These are phyloP conservation scores for Setaria italica DNA, from an alignment of 202 grass and related monocot species.

Conservation along the genomic window DNA sequence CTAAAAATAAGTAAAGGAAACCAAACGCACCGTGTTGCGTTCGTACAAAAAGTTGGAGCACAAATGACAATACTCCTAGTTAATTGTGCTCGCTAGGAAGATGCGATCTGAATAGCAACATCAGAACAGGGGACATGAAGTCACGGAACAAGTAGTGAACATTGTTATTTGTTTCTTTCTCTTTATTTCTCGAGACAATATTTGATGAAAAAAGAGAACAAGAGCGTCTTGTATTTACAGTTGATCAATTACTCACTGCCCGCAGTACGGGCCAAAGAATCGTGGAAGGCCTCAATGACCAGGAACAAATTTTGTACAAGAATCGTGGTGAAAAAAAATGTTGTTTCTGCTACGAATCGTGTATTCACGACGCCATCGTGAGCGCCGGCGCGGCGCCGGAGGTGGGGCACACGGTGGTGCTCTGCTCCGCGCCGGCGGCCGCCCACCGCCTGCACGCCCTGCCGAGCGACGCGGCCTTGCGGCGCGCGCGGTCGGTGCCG, in stretches of 20 bases:
- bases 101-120: not conserved
- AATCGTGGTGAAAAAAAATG: not conserved
- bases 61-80: not conserved
- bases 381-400: slow-evolving; percentile 16
- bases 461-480: slow-evolving; percentile 86
- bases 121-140: not conserved
- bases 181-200: not conserved
- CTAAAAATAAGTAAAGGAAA: no score
- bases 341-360: slow-evolving; percentile 28
- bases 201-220: not conserved
- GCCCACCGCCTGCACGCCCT: slow-evolving; percentile 80
- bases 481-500: slow-evolving; percentile 73
- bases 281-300: not conserved
- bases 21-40: not conserved
- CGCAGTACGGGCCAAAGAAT: slow-evolving; percentile 44
- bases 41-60: no score
- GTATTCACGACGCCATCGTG: slow-evolving; percentile 34
- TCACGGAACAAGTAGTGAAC: not conserved
- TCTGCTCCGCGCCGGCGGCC: slow-evolving; percentile 41
- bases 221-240: slow-evolving; percentile 44
- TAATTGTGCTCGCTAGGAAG: not conserved
- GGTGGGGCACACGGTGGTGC: slow-evolving; percentile 38
- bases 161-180: not conserved
- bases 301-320: slow-evolving; percentile 55
- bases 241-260: slow-evolving; percentile 29